Evolutionary conservation across 2,329 filamentous ascomycete genomes (phyloP), one percentile per base, ranked within the genome.

Genomic region (Colletotrichum sp.): DNA sequence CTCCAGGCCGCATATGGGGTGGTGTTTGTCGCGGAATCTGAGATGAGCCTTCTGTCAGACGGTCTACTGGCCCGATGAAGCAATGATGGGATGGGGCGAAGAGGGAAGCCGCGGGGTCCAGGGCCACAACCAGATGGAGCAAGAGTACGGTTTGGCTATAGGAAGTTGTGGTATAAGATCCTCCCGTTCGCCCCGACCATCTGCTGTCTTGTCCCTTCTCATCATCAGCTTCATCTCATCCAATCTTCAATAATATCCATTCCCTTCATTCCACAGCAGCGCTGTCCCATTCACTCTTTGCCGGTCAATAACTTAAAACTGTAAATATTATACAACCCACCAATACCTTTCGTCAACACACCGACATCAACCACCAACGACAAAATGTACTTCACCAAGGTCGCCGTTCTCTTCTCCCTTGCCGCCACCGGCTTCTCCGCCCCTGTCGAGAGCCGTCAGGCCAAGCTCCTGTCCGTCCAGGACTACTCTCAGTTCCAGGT

Each of bases 301-400:
- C 62, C 55, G 57, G 54, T 29, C 57, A 64, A 63, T 43, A 51
- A 38, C 43, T 71, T 51, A 59, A 68, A 57, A 58, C 63, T 68
- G 57, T 65, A 63, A 61, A 59, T 71, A 72, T 66, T 75, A 67
- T 51, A 51, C n/a, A 58, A 66, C 21, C 47, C n/a, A 54, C 6
- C 24, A 57, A 71, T 16, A 54, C 43, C 61, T 62, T 72, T 64
- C 29, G 34, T 38, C 67, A 67, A 62, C 31, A 64, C 29, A 51
- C 21, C 36, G 27, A 47, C 78, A 75, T 58, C 54, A 51, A 61
- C 69, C 43, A 58, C 16, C 55, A 18, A 55, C 65, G 24, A 38
- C 79, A 84, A 76, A 57, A 85, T 86, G 84, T 81, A 80, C 75
- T 81, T 85, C 80, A 77, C 78, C 74, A 83, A 85, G 78, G 71